Evolutionary conservation across 305 asterid species (phyloP), one percentile per base, ranked within the genome.

Genomic region (Rubia peregrina): DNA sequence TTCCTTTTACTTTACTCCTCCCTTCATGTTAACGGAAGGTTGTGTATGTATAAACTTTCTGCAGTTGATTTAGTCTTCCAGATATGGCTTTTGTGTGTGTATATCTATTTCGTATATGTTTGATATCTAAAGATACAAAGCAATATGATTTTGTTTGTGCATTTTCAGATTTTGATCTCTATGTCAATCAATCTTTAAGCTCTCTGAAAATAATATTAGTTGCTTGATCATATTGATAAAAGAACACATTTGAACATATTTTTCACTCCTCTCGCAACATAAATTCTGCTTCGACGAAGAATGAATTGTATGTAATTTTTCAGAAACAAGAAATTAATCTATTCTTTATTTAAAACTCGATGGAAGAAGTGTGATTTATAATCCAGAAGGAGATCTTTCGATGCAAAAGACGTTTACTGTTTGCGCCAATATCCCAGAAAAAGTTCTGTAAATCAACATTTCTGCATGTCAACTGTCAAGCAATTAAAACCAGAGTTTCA

Each of bases 11-110:
- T 30, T 61, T 12, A 12, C 7, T 13, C 16, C 42, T 61, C 19
- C 10, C 40, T 24, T 13, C 21, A 1, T 61, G 43, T 61, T 26
- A 30, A 57, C 14, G 10, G 42, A 68, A 44, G 73, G 57, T 43
- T 55, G 38, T 55, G 38, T 66, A 42, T 55, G 38, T 66, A 42
- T 65, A 42, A 41, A 42, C 42, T 53, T 43, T 22, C 68, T 67
- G 26, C 48, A 33, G 12, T 63, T 53, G 44, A 0, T 19, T 24
- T 22, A 46, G 71, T 48, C 30, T 68, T 12, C 41, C 48, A 33
- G 41, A 51, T 40, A 9, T 68, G 13, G 42, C 13, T 57, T 68
- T 49, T 30, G 71, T 40, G 26, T 53, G 16, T 53, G 38, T 3
- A 0, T 7, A 56, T 8, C 33, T 56, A 21, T 56, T 56, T 21